A percentile compares a stretch with the other conserved stretches of the same genome.
phyloP scores from a whole-genome alignment of 1,139 yeast species.

The Geotrichum histeridarum region DNA sequence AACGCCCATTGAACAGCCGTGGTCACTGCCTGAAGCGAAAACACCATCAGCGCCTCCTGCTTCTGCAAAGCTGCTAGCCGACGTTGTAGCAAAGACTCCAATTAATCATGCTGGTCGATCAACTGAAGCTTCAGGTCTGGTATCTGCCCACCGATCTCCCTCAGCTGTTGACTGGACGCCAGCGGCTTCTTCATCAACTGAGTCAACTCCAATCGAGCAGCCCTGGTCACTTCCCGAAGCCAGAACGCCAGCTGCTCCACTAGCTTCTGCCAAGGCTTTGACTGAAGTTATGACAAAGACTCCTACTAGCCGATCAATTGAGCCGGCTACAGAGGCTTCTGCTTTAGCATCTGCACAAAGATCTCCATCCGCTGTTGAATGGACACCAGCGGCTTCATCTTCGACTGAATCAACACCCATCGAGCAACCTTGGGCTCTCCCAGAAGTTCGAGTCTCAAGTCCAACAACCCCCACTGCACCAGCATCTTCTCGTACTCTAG shows the following conservation, averaged over 20 bases:
- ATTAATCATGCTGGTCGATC: neutral
- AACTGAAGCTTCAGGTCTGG: neutral
- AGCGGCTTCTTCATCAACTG: slow-evolving; percentile 1
- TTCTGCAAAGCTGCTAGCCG: neutral
- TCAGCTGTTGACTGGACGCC: slow-evolving; percentile 2
- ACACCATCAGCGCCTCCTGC: neutral
- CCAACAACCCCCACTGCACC: neutral
- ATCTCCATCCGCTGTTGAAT: neutral
- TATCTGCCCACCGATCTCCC: neutral
- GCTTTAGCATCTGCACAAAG: neutral
- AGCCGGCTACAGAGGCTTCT: no score
- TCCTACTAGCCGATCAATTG: neutral
- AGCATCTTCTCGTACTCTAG: neutral
- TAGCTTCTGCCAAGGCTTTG: neutral
- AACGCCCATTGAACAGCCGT: neutral
- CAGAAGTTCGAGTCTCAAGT: neutral
- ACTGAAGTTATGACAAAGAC: neutral
- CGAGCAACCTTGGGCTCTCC: slow-evolving; percentile 4
- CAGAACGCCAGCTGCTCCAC: neutral
- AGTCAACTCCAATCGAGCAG: slow-evolving; percentile 1
- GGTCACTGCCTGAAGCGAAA: neutral
- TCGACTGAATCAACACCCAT: slow-evolving; percentile 8
- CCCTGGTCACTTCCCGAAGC: slow-evolving; percentile 2
- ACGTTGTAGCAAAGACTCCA: neutral
- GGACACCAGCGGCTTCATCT: slow-evolving; percentile 5